Base-by-base conservation (phyloP, 2,329 filamentous ascomycete genomes). In the Ceratocystis destructans region DNA sequence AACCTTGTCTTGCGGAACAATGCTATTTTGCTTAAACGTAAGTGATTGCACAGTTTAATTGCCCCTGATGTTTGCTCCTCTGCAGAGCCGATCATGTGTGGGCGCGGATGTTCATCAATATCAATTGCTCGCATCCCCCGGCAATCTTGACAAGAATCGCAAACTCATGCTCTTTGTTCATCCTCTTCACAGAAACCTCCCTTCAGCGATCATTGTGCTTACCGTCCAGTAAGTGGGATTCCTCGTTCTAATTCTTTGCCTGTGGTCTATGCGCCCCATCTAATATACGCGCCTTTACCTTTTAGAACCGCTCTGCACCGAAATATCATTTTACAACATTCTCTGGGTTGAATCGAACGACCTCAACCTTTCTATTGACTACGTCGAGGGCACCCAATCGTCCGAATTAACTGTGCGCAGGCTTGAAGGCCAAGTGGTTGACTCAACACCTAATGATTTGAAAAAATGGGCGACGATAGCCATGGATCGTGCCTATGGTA, bases 261-360 rank as follows among this genome's bases (percentile, higher is more conserved):
- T 25, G n/a, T 45, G 17, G 3, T 62, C 15, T 20, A 28, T 31
- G 5, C 25, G 7, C 28, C 62, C 57, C 59, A 15, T 22, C 50
- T 45, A 28, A 57, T 25, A 25, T 10, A n/a, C 33, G 53, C 28
- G 8, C 28, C 10, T 37, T 59, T 17, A 33, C 20, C 20, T 46
- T 20, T 20, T 31, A 68, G 66, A 68, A 45, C 63, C 66, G 20
- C 17, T 37, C 22, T 37, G 48, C 6, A 41, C 25, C 22, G 61
- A 37, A 22, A 63, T 68, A 41, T 44, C 64, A 17, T 63, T 65
- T 37, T 92, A 89, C 77, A 88, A 96, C 73, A 78, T 96, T 69
- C 84, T 96, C 62, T 95, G 90, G 87, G 89, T 87, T 48, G 85
- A 89, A 70, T 78, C 79, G 62, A 79, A 82, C 57, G 78, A 78